Evolutionary conservation across 2,329 filamentous ascomycete genomes (phyloP), one percentile per base, ranked within the genome.

Genomic region (Colletotrichum falcatum): DNA sequence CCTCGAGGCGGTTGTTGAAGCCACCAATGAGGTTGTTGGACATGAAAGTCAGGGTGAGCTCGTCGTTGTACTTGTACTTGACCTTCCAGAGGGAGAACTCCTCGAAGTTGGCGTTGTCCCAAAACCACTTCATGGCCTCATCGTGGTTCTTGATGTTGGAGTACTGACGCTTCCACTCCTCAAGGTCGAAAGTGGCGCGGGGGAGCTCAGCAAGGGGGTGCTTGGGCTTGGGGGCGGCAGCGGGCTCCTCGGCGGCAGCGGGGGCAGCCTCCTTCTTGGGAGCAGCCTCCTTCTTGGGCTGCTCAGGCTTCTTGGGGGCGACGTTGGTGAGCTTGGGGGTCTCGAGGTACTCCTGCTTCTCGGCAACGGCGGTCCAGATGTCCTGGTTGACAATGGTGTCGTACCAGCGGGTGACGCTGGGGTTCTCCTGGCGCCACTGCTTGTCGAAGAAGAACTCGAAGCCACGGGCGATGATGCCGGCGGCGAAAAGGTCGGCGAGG

Each of bases 101-200:
- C 75, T 94, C 92, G 77, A 96, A 91, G 81, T 96, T 95, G 85
- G 90, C 90, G 84, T 97, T 94, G 87, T 98, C 91, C 95, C 95
- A 99, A 91, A 99, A 98, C 92, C 93, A 98, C 83, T 95, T 95
- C 79, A 98, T 87, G 78, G 95, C 94, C 74, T 88, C 91, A 74
- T 98, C 94, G 82, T 92, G 89, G 68, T 71, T 54, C 68, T 71
- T 71, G 56, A 72, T 61, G 91, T 99, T 99, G 79, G 96, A 99
- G 91, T 97, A 99, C 84, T 94, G 91, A 81, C 96, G 94, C 92
- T 99, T 99, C 93, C 92, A 97, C 86, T 99, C 96, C 81, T 99
- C 96, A 68, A 99, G 89, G 77, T 92, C 88, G 80, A 97, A 89
- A 69, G 91, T 90, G 73, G 96, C 86, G 81, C 91, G 92, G 79